A percentile compares a stretch with the other conserved stretches of the same genome.
phyloP scores from a whole-genome alignment of 2,329 filamentous ascomycete genomes.

The Cladorrhinum sp. region DNA sequence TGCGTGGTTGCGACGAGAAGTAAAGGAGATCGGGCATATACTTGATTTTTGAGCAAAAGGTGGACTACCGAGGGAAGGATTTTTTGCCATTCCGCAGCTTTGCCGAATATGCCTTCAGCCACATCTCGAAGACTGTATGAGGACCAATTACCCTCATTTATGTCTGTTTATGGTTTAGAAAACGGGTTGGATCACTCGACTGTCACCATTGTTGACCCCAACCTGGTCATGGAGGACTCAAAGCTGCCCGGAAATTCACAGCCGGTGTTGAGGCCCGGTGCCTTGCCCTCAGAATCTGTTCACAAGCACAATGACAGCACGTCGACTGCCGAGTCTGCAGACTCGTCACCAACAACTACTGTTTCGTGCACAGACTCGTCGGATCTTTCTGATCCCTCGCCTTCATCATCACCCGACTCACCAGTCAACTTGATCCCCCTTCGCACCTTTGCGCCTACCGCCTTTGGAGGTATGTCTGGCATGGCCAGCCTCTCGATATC shows the following conservation, averaged over 20 bases:
- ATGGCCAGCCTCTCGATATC: constrained; percentile 48
- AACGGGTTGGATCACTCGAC: constrained; percentile 52
- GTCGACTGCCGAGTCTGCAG: constrained; percentile 82
- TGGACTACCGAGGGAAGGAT: neutral
- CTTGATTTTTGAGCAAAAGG: neutral
- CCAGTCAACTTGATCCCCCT: constrained; percentile 71
- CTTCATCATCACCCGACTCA: constrained; percentile 89
- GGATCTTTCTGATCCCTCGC: constrained; percentile 83
- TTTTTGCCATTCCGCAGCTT: constrained; percentile 5
- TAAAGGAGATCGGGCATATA: constrained; percentile 3
- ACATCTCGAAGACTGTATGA: constrained; percentile 60
- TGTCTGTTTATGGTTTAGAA: constrained; percentile 71
- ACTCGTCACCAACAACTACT: constrained; percentile 93
- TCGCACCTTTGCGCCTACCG: constrained; percentile 63
- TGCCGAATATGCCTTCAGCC: constrained; percentile 57
- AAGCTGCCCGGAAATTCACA: constrained; percentile 35
- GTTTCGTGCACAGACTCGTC: constrained; percentile 90
- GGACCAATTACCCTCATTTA: constrained; percentile 71
- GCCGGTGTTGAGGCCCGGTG: constrained; percentile 38
- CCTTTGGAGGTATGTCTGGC: constrained; percentile 46
- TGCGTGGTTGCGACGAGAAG: constrained; percentile 22
- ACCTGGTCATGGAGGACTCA: constrained; percentile 44
- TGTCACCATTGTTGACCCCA: constrained; percentile 53
- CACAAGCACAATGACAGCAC: constrained; percentile 74
- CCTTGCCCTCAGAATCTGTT: constrained; percentile 45